Evolutionary conservation across 1,284 basidiomycete species (phyloP).

Genomic region (Fomes fomentarius): DNA sequence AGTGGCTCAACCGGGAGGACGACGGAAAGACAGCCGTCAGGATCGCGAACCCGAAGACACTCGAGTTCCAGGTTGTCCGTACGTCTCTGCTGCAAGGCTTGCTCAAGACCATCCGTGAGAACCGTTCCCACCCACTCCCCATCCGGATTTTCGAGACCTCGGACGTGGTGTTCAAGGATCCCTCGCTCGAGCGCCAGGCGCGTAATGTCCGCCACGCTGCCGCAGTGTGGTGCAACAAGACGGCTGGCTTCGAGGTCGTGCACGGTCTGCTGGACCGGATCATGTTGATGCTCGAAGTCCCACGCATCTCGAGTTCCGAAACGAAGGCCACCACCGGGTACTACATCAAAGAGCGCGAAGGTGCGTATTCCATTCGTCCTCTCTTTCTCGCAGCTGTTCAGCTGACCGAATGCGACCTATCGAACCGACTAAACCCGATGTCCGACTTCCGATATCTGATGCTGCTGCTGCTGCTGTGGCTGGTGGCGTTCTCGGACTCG

Average conservation of each 20-base stretch:
- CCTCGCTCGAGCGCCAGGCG: conserved; percentile 77
- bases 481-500: conserved; percentile 1
- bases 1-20: conserved; percentile 87
- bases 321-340: conserved; percentile 74
- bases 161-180: conserved; percentile 92
- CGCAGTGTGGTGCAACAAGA: conserved; percentile 95
- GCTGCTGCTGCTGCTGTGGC: not conserved
- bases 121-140: conserved; percentile 91
- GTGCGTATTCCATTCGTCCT: conserved; percentile 45
- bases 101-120: conserved; percentile 96
- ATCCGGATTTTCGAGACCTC: conserved; percentile 94
- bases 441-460: not conserved
- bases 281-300: conserved; percentile 94
- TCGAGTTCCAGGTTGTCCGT: conserved; percentile 97
- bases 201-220: conserved; percentile 88
- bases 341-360: conserved; percentile 86
- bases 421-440: too few relatives aligned
- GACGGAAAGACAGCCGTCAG: conserved; percentile 83
- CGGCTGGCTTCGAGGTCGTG: conserved; percentile 95
- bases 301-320: conserved; percentile 69
- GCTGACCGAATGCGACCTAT: not conserved
- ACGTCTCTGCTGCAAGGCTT: conserved; percentile 95
- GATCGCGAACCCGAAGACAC: conserved; percentile 95
- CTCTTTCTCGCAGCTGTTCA: not conserved
- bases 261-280: conserved; percentile 93